Conservation (phyloP, 805 yeast species). For the Maudiozyma saulgeensis region DNA sequence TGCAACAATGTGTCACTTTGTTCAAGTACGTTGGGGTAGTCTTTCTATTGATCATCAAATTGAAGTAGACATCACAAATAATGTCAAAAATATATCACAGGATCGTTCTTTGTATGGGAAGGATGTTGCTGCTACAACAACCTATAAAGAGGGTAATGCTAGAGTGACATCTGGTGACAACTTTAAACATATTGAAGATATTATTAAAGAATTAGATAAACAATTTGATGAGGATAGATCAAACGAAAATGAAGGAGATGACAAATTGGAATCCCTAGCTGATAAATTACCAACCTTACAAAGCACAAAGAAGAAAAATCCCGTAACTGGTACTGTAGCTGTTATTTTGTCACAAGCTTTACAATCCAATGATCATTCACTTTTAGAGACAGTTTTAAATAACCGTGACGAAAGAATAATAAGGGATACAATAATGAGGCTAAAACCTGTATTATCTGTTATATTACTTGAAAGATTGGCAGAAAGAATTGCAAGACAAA, state of each 20-base stretch:
- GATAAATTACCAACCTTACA: conserved; percentile 32
- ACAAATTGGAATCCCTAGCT: conserved; percentile 40
- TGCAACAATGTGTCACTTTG: conserved; percentile 48
- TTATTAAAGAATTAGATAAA: conserved; percentile 34
- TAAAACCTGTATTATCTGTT: conserved; percentile 47
- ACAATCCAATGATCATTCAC: conserved; percentile 73
- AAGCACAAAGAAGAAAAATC: conserved; percentile 34
- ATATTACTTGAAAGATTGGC: conserved; percentile 50
- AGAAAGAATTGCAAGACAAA: conserved; percentile 48
- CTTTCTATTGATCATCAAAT: conserved; percentile 34
- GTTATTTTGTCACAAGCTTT: conserved; percentile 83
- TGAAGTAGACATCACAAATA: conserved; percentile 17
- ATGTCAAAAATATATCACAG: conserved; percentile 6
- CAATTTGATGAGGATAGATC: conserved; percentile 34
- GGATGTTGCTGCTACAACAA: conserved; percentile 44
- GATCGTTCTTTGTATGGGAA: conserved; percentile 24
- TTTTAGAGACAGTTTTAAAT: conserved; percentile 72
- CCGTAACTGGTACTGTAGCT: conserved; percentile 69
- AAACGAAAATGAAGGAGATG: conserved; percentile 30
- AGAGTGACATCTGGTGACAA: conserved; percentile 57
- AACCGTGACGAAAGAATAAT: conserved; percentile 43
- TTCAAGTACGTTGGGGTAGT: conserved; percentile 39
- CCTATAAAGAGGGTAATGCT: conserved; percentile 53
- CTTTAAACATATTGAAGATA: conserved; percentile 42
- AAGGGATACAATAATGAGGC: conserved; percentile 44